Conservation (phyloP, 345 rosid species). For the Eucalyptus lansdowneana region DNA sequence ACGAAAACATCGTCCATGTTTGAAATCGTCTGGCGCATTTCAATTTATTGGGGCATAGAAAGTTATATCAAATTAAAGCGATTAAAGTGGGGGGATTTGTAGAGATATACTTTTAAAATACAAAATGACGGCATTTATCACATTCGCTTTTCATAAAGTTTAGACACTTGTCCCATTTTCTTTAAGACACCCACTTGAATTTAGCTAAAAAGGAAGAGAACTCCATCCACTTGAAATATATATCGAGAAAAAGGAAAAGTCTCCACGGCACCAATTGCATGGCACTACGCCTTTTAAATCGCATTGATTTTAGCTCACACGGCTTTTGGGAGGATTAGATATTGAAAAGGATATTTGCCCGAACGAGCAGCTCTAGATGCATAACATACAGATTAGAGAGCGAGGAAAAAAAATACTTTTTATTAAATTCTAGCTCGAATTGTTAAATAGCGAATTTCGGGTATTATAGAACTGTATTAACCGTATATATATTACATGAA, state of each 20-base stretch:
- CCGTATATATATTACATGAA: accelerated
- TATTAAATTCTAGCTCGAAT: not conserved
- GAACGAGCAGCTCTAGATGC: not conserved
- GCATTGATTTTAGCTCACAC: not conserved
- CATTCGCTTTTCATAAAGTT: not conserved
- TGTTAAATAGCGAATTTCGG: not conserved
- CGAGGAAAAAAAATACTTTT: not conserved
- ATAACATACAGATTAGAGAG: not conserved
- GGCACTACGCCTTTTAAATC: not conserved
- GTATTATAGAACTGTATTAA: not conserved
- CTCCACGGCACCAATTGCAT: not conserved
- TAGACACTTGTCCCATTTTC: not conserved
- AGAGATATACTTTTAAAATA: not conserved
- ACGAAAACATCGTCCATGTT: not conserved
- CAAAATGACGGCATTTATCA: not conserved
- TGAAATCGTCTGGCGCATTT: not conserved
- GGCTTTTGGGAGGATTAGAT: not conserved
- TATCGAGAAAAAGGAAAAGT: not conserved
- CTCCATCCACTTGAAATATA: not conserved
- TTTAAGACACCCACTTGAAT: not conserved
- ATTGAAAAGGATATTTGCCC: not conserved
- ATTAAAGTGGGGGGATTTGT: not conserved
- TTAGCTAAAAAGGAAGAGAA: not conserved
- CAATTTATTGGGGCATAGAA: not conserved
- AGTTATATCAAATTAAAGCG: not conserved